A percentile compares a stretch with the other conserved stretches of the same genome.
Conservation (phyloP, 2,329 filamentous ascomycete species). For the Periconia sp. region DNA sequence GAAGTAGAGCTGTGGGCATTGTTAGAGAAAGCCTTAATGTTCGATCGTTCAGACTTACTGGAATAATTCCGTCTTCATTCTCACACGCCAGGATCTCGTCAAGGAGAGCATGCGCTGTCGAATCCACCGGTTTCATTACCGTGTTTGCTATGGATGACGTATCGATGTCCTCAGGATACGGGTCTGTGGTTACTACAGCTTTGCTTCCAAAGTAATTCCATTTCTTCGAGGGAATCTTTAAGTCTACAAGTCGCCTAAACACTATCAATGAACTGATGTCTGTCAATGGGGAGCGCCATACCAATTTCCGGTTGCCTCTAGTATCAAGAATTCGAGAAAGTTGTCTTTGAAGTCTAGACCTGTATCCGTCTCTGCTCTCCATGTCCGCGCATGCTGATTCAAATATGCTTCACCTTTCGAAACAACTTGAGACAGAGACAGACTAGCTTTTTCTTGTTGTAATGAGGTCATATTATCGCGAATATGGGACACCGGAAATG, state of each 20-base stretch:
- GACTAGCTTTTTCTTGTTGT: too few species aligned
- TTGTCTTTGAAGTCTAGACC: conserved; percentile 1
- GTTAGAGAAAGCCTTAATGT: not conserved
- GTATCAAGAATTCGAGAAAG: conserved; percentile 1
- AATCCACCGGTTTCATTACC: not conserved
- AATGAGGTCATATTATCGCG: too few species aligned
- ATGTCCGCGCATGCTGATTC: not conserved
- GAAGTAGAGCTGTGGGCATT: not conserved
- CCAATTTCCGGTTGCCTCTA: not conserved
- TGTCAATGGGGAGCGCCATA: not conserved
- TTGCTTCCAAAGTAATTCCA: too few species aligned
- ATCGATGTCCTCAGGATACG: conserved; percentile 2
- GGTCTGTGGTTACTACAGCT: too few species aligned
- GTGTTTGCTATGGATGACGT: not conserved
- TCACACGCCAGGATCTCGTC: conserved; percentile 3
- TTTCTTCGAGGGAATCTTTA: not conserved
- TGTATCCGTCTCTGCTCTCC: not conserved
- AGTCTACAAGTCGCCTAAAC: not conserved
- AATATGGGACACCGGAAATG: too few species aligned
- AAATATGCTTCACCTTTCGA: not conserved
- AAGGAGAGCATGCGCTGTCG: not conserved
- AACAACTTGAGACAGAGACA: too few species aligned
- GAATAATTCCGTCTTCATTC: conserved; percentile 1
- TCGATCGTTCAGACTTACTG: not conserved
- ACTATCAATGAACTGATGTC: not conserved